These are phyloP conservation scores for Brachypodium distachyon DNA, from an alignment of 202 grass and related monocot genomes.

Conservation along the genomic window DNA sequence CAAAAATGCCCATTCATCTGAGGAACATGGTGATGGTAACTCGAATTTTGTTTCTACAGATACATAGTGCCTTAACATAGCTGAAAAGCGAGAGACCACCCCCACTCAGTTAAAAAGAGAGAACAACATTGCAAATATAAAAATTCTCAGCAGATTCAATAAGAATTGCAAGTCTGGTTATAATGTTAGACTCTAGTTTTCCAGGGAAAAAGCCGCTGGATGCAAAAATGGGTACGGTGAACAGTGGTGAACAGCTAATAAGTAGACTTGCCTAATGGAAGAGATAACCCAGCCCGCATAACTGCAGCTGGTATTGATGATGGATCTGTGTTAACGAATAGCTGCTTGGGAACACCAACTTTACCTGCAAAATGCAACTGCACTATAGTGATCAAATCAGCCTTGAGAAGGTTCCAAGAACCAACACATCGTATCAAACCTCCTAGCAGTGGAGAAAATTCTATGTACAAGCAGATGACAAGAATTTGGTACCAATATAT, in stretches of 20 bases:
- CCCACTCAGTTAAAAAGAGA: neutral
- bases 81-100: neutral
- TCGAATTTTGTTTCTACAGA: neutral
- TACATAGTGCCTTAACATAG: neutral
- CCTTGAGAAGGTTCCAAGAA: slow-evolving; percentile 31
- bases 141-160: neutral
- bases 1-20: neutral
- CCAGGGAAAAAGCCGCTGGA: too few species aligned
- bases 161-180: neutral
- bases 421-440: slow-evolving; percentile 3
- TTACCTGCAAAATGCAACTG: slow-evolving; percentile 59
- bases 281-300: slow-evolving; percentile 48
- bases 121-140: neutral
- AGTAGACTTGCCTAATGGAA: slow-evolving; percentile 55
- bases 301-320: slow-evolving; percentile 72
- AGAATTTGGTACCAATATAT: neutral
- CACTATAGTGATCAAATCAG: slow-evolving; percentile 40
- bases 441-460: neutral
- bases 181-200: too few species aligned
- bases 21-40: neutral
- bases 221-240: too few species aligned
- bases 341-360: slow-evolving; percentile 68
- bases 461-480: neutral
- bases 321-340: slow-evolving; percentile 70
- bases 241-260: neutral